These are phyloP conservation scores for Ampelomyces quisqualis DNA, from an alignment of 2,329 filamentous ascomycete species.

Conservation along the genomic window DNA sequence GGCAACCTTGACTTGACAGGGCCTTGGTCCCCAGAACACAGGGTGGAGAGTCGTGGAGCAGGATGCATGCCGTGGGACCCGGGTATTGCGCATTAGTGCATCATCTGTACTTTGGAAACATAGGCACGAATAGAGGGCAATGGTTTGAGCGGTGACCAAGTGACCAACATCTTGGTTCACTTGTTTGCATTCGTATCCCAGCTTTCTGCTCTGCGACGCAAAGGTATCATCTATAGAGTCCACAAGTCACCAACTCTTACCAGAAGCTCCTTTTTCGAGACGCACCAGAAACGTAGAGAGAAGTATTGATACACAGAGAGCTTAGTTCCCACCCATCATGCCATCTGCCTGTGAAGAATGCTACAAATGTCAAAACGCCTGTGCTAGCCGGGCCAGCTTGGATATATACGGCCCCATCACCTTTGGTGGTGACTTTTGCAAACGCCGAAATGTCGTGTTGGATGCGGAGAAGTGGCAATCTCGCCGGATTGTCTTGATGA, in stretches of 20 bases:
- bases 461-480: conserved; percentile 22
- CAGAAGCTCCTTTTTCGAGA: conserved; percentile 9
- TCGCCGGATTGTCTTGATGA: conserved; percentile 27
- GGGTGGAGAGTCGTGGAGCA: too few relatives aligned
- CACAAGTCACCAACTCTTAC: conserved; percentile 1
- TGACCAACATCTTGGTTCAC: too few relatives aligned
- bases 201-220: too few relatives aligned
- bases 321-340: conserved; percentile 12
- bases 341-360: conserved; percentile 21
- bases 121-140: too few relatives aligned
- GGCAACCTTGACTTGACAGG: too few relatives aligned
- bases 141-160: too few relatives aligned
- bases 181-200: too few relatives aligned
- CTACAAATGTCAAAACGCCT: conserved; percentile 24
- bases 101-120: too few relatives aligned
- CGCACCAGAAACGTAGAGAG: conserved; percentile 10
- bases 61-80: too few relatives aligned
- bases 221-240: neutral
- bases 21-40: too few relatives aligned
- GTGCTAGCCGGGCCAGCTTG: conserved; percentile 14
- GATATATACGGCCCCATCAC: conserved; percentile 15
- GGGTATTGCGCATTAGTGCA: too few relatives aligned
- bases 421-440: conserved; percentile 20
- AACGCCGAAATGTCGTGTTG: conserved; percentile 27
- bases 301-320: conserved; percentile 19